Conservation (phyloP, 2,329 filamentous ascomycete genomes). For the Cercospora sp. region DNA sequence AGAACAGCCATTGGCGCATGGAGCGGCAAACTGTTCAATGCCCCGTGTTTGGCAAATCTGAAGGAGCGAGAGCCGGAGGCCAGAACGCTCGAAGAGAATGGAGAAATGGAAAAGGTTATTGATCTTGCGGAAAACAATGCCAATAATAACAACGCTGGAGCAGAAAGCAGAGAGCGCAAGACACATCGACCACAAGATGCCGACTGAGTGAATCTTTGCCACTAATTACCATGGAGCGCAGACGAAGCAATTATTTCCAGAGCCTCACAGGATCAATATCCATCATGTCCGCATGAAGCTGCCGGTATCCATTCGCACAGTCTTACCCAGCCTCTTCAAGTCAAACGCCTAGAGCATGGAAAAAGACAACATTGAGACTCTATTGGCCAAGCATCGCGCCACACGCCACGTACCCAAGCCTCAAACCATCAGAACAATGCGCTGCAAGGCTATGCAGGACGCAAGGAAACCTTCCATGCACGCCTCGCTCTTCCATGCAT, state of each 20-base stretch:
- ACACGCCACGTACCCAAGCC: background rate
- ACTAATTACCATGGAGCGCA: background rate
- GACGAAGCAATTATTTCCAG: no score
- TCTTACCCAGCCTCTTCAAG: background rate
- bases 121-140: background rate
- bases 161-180: background rate
- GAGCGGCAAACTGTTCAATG: slow-evolving; percentile 24
- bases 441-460: no score
- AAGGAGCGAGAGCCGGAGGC: slow-evolving; percentile 15
- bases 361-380: no score
- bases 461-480: background rate
- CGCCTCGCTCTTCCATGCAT: background rate
- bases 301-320: background rate
- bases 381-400: no score
- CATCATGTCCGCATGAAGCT: background rate
- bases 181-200: background rate
- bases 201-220: background rate
- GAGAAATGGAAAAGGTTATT: slow-evolving; percentile 20
- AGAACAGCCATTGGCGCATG: slow-evolving; percentile 21
- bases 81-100: slow-evolving; percentile 5
- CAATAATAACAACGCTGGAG: background rate
- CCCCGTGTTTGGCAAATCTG: slow-evolving; percentile 24
- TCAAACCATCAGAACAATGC: background rate
- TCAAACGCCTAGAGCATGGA: background rate
- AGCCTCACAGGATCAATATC: no score